These are phyloP conservation scores for Ceratorhiza oryzae-sativae DNA, from an alignment of 1,284 basidiomycete genomes.

Conservation along the genomic window DNA sequence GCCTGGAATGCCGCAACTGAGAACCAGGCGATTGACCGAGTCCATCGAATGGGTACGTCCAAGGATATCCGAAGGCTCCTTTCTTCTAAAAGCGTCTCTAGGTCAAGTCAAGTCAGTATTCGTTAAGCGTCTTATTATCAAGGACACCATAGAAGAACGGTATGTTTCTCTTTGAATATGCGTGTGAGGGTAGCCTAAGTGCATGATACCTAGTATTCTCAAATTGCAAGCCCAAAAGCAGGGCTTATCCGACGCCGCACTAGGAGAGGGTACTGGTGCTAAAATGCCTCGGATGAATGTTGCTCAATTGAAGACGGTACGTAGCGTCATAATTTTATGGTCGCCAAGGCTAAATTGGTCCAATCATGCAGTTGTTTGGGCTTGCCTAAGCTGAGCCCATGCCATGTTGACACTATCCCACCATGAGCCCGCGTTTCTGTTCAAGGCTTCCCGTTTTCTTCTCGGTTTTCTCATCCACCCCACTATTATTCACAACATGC, in stretches of 20 bases:
- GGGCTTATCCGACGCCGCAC: conserved; percentile 49
- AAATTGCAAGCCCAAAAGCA: conserved; percentile 69
- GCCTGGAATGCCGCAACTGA: conserved; percentile 44
- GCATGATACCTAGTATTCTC: conserved; percentile 59
- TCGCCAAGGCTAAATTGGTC: not conserved
- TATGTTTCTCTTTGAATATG: conserved; percentile 43
- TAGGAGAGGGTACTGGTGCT: conserved; percentile 38
- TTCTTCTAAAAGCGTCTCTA: conserved; percentile 13
- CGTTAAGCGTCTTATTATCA: conserved; percentile 59
- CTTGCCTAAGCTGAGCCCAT: not conserved
- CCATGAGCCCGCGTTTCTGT: not conserved
- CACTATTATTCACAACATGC: not conserved
- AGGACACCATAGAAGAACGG: conserved; percentile 74
- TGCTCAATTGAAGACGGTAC: conserved; percentile 26
- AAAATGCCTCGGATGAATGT: conserved; percentile 38
- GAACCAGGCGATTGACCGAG: conserved; percentile 43
- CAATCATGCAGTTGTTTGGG: not conserved
- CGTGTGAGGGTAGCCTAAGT: conserved; percentile 6
- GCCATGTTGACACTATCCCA: not conserved
- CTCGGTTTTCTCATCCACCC: not conserved
- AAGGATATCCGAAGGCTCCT: not conserved
- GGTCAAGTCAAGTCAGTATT: conserved; percentile 42
- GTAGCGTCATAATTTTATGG: not conserved
- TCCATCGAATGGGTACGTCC: conserved; percentile 57
- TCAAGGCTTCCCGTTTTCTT: not conserved